Percentiles rank a stretch among this genome's conserved stretches.
Conservation (phyloP, 352 stramenopile genomes). For the Pythium brachiatum region DNA sequence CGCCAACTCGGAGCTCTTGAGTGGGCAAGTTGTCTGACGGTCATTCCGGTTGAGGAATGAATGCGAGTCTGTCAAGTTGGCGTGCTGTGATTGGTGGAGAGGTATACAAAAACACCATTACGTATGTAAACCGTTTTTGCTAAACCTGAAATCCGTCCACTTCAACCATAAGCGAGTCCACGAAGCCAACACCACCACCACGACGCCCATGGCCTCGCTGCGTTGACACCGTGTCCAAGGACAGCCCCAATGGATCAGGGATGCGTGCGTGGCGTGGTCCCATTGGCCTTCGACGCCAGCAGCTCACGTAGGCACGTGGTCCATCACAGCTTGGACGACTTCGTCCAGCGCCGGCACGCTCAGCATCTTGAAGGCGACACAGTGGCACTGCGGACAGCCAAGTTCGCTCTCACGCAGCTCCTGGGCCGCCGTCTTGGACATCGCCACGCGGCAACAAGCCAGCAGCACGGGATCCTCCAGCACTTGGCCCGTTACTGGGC, state of each 20-base stretch:
- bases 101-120: too few relatives aligned
- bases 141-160: too few relatives aligned
- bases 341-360: slow-evolving; percentile 1
- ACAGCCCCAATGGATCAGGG: too few relatives aligned
- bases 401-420: neutral
- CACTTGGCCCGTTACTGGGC: neutral
- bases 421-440: slow-evolving; percentile 3
- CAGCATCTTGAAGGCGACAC: slow-evolving; percentile 9
- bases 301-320: neutral
- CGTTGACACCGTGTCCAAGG: too few relatives aligned
- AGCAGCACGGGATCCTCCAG: slow-evolving; percentile 7
- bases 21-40: neutral
- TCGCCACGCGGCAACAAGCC: slow-evolving; percentile 3
- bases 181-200: too few relatives aligned
- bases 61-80: neutral
- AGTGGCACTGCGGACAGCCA: neutral
- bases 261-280: neutral
- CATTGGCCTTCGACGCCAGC: neutral
- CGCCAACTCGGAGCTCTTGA: neutral
- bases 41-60: neutral
- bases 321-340: neutral
- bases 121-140: too few relatives aligned
- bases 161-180: too few relatives aligned
- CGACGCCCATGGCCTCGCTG: too few relatives aligned
- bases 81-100: neutral